Base-by-base conservation (phyloP, 192 early-diverging fungal genomes). In the Rhizophagus sp. region DNA sequence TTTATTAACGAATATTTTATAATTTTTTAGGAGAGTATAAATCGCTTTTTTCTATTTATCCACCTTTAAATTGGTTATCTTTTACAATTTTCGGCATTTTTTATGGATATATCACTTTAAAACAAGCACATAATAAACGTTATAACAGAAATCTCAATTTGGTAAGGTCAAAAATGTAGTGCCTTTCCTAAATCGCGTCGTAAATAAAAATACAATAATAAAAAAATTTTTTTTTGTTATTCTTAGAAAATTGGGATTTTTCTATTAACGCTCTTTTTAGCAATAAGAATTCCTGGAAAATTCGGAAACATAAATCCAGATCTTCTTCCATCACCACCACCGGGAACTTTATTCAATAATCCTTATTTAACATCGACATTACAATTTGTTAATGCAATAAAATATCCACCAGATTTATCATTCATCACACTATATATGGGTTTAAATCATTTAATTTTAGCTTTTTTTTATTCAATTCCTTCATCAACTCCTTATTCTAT, bases 281-380 rank as follows among this genome's bases (percentile, higher is more conserved):
- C 19, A 67, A 34, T 67, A 17, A 27, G 65, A 67, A 67, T 67
- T 67, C 65, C 65, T 19, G 65, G 30, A 33, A 67, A 67, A 67
- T 67, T 66, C 34, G 65, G 65, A 66, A 66, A 66, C 12, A 66
- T 66, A 66, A 66, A 66, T 17, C 65, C 65, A 11, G 65, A 67
- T 7, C 65, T 67, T 33, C 33, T 66, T 33, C 65, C 65, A 34
- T 34, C 30, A 33, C 65, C 65, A 66, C 65, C 65, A 66, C 65
- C 65, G 34, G 24, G 24, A 66, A 67, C 65, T 10, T 34, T 67
- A 10, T 67, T 67, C 24, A 10, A 67, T 33, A 67, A 67, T 33
- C 65, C 65, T 4, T 66, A 66, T 66, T 33, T 66, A 66, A 33
- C 65, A 33, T 33, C 24, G 4, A 5, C 4, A 33, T 17, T 67